A percentile compares a stretch with the other conserved stretches of the same genome.
Evolutionary conservation across 768 basidiomycete species (phyloP).

Genomic region (Thelephora ganbajun): DNA sequence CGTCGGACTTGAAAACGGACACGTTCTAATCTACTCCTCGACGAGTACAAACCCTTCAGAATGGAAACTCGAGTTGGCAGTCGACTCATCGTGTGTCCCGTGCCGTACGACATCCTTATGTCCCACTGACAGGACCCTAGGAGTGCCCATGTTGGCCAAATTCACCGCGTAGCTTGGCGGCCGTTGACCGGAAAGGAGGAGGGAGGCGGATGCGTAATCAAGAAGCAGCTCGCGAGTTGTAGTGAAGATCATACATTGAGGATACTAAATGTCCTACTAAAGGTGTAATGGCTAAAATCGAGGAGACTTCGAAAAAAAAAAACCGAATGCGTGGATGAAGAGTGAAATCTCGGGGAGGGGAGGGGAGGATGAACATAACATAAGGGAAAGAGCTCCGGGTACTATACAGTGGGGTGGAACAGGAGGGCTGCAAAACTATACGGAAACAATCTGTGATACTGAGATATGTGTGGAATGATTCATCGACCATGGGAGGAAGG

Average conservation of each 20-base stretch:
- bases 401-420: no score
- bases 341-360: slow-evolving; percentile 22
- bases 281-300: slow-evolving; percentile 26
- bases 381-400: slow-evolving; percentile 12
- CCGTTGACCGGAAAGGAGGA: slow-evolving; percentile 15
- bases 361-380: slow-evolving; percentile 20
- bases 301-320: slow-evolving; percentile 37
- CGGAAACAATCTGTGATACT: no score
- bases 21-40: slow-evolving; percentile 48
- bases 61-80: slow-evolving; percentile 33
- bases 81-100: slow-evolving; percentile 36
- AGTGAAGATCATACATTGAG: slow-evolving; percentile 89
- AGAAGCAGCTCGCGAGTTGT: slow-evolving; percentile 61
- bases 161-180: slow-evolving; percentile 76
- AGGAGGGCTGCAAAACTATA: no score
- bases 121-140: slow-evolving; percentile 23
- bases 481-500: slow-evolving; percentile 3
- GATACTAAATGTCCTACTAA: slow-evolving; percentile 44
- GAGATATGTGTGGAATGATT: not conserved
- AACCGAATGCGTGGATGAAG: slow-evolving; percentile 30
- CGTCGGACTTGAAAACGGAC: slow-evolving; percentile 75
- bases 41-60: slow-evolving; percentile 14
- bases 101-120: slow-evolving; percentile 1
- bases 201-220: slow-evolving; percentile 5
- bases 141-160: slow-evolving; percentile 59